Evolutionary conservation across 495 filamentous ascomycete species (phyloP).

Genomic region (Rusavskia elegans): DNA sequence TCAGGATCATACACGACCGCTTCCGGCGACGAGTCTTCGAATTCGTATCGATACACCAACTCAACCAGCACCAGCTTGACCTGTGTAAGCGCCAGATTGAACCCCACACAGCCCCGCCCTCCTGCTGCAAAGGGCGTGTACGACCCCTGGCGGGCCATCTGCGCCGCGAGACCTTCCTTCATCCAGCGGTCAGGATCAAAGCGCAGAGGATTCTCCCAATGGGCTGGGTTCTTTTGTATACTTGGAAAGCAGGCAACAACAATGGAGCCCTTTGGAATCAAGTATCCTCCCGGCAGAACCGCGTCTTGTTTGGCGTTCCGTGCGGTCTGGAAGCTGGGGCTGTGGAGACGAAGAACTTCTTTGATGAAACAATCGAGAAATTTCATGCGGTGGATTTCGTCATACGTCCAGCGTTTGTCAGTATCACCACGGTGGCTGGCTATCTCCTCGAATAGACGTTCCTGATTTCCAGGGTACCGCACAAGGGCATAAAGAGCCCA

Average conservation of each 20-base stretch:
- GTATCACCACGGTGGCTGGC: constrained; percentile 29
- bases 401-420: constrained; percentile 14
- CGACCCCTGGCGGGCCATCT: constrained; percentile 24
- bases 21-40: constrained; percentile 23
- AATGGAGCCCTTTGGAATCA: constrained; percentile 27
- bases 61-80: constrained; percentile 34
- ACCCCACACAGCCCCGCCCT: constrained; percentile 35
- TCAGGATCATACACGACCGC: constrained; percentile 38
- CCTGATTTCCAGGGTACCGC: constrained; percentile 33
- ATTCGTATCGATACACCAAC: constrained; percentile 37
- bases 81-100: constrained; percentile 41
- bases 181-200: constrained; percentile 40
- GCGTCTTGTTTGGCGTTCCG: constrained; percentile 34
- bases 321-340: constrained; percentile 37
- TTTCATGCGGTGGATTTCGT: constrained; percentile 12
- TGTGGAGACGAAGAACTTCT: constrained; percentile 39
- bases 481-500: constrained; percentile 37
- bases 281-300: constrained; percentile 38
- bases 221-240: constrained; percentile 34
- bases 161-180: constrained; percentile 26
- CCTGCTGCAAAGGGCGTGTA: constrained; percentile 40
- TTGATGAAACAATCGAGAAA: constrained; percentile 43
- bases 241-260: constrained; percentile 33
- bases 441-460: constrained; percentile 34
- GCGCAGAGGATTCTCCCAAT: constrained; percentile 33